A percentile compares a stretch with the other conserved stretches of the same genome.
Evolutionary conservation across 202 grass and related monocot species (phyloP).

Genomic region (Alloteropsis angusta): DNA sequence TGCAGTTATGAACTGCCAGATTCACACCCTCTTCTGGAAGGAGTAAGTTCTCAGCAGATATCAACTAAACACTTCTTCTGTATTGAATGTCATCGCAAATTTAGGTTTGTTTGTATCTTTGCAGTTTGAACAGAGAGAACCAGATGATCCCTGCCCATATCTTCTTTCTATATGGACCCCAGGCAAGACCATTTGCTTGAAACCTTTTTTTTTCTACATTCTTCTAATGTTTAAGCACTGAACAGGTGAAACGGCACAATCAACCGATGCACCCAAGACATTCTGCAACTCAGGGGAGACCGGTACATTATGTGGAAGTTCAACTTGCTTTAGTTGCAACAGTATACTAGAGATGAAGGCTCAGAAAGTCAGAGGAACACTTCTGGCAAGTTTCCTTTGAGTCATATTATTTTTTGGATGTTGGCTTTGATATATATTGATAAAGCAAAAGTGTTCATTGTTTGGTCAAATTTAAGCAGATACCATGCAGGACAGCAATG

Average conservation of each 20-base stretch:
- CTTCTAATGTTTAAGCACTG: slow-evolving; percentile 18
- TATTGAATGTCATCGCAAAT: slow-evolving; percentile 5
- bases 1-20: slow-evolving; percentile 80
- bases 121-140: slow-evolving; percentile 71
- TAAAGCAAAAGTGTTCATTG: slow-evolving; percentile 15
- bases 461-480: slow-evolving; percentile 51
- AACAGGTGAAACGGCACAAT: slow-evolving; percentile 83
- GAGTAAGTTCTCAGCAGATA: slow-evolving; percentile 43
- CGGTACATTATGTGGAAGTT: slow-evolving; percentile 48
- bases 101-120: slow-evolving; percentile 28
- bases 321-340: slow-evolving; percentile 59
- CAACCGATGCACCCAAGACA: slow-evolving; percentile 60
- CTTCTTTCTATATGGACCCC: slow-evolving; percentile 96
- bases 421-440: slow-evolving; percentile 4
- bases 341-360: slow-evolving; percentile 53
- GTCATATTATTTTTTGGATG: not conserved
- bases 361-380: slow-evolving; percentile 67
- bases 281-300: slow-evolving; percentile 60
- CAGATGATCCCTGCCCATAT: slow-evolving; percentile 82
- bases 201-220: not conserved
- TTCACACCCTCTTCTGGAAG: slow-evolving; percentile 57
- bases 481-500: slow-evolving; percentile 88
- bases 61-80: slow-evolving; percentile 5
- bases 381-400: slow-evolving; percentile 47
- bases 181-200: slow-evolving; percentile 45